Conservation (phyloP, 2,329 filamentous ascomycete species). For the Epichloe baconii region DNA sequence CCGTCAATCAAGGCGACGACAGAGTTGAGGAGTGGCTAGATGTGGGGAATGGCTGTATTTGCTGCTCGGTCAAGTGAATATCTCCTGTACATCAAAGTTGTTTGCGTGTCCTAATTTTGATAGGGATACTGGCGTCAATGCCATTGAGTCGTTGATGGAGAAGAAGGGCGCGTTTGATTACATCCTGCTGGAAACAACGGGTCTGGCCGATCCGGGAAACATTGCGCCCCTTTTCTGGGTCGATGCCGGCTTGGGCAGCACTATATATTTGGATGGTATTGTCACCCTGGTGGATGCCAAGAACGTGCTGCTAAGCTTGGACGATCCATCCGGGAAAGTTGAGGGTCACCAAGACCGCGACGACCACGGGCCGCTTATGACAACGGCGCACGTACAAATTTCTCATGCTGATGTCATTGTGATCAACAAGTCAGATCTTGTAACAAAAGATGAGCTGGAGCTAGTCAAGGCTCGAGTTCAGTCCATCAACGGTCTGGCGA, state of each 20-base stretch:
- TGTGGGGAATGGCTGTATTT: slow-evolving; percentile 92
- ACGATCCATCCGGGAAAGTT: slow-evolving; percentile 50
- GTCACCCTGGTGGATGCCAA: slow-evolving; percentile 93
- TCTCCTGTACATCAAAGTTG: background rate
- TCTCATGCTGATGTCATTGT: slow-evolving; percentile 93
- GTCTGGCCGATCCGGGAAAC: slow-evolving; percentile 88
- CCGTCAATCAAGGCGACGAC: slow-evolving; percentile 71
- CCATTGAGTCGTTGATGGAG: slow-evolving; percentile 92
- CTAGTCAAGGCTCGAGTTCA: slow-evolving; percentile 56
- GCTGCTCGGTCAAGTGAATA: slow-evolving; percentile 82
- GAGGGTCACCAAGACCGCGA: slow-evolving; percentile 39
- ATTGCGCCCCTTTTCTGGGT: slow-evolving; percentile 96
- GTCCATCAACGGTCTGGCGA: slow-evolving; percentile 83
- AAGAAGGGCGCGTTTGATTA: slow-evolving; percentile 92
- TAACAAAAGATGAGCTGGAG: slow-evolving; percentile 55
- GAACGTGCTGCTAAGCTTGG: slow-evolving; percentile 72
- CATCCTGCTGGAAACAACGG: slow-evolving; percentile 92
- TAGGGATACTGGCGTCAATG: slow-evolving; percentile 82
- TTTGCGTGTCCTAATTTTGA: background rate
- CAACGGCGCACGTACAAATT: slow-evolving; percentile 90
- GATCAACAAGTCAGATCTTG: slow-evolving; percentile 86
- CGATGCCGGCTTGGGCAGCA: slow-evolving; percentile 86
- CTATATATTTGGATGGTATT: slow-evolving; percentile 92
- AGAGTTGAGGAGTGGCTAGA: slow-evolving; percentile 91
- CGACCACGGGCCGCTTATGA: slow-evolving; percentile 56